These are phyloP conservation scores for Leishmania turanica DNA, from an alignment of 208 protist species.

Conservation along the genomic window DNA sequence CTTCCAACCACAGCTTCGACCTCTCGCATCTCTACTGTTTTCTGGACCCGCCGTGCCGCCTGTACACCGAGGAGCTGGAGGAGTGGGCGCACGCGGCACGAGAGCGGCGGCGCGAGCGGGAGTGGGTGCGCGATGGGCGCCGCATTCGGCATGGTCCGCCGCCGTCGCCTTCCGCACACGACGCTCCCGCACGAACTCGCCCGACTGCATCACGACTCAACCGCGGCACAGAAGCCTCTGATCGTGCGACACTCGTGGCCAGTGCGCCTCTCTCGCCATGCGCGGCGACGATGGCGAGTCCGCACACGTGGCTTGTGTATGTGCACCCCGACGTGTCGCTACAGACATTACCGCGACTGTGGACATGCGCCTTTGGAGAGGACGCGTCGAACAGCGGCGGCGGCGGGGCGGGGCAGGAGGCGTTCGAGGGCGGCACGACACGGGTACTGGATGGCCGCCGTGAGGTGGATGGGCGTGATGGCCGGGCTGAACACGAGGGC, in stretches of 20 bases:
- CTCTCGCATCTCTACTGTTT: constrained; percentile 27
- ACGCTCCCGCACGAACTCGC: background rate
- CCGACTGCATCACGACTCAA: background rate
- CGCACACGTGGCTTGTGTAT: constrained; percentile 29
- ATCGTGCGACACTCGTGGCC: background rate
- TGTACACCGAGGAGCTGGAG: constrained; percentile 18
- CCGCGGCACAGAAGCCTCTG: background rate
- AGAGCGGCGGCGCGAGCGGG: background rate
- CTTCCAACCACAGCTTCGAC: background rate
- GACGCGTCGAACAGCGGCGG: background rate
- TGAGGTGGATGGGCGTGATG: background rate
- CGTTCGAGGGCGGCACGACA: background rate
- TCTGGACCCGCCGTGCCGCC: constrained; percentile 12
- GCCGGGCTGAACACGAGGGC: background rate
- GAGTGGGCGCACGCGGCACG: background rate
- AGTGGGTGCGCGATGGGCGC: background rate
- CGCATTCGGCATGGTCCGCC: background rate
- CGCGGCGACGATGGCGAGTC: background rate
- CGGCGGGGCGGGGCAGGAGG: background rate
- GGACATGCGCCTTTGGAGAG: background rate
- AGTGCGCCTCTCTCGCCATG: background rate
- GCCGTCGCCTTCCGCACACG: background rate
- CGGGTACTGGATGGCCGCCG: background rate
- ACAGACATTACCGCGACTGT: background rate
- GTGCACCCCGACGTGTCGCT: constrained; percentile 14